Evolutionary conservation across 73 alveolate genomes (phyloP).

Genomic region (Paramecium biaurelia): DNA sequence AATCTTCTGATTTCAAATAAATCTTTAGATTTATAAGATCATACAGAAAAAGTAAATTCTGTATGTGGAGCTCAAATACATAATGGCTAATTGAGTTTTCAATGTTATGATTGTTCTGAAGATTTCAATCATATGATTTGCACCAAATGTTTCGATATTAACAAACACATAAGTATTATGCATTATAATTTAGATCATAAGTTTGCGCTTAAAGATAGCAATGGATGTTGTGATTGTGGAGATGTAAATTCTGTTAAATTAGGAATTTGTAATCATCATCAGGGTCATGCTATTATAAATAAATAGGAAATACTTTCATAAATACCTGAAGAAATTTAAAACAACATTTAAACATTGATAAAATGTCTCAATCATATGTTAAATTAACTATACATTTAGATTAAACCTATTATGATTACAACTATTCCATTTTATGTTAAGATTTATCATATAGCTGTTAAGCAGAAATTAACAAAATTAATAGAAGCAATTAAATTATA

Average conservation of each 20-base stretch:
- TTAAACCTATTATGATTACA: neutral
- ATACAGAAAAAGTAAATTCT: neutral
- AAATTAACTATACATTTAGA: neutral
- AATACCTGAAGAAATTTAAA: neutral
- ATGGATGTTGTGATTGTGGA: neutral
- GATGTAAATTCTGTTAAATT: neutral
- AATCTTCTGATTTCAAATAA: neutral
- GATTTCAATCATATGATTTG: neutral
- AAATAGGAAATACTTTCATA: neutral
- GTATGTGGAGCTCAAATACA: neutral
- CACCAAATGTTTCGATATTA: neutral
- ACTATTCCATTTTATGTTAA: neutral
- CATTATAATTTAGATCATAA: neutral
- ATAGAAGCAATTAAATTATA: neutral
- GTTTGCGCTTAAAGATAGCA: neutral
- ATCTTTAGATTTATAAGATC: neutral
- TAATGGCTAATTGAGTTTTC: neutral
- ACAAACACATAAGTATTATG: neutral
- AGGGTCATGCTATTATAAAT: neutral
- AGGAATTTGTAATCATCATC: neutral
- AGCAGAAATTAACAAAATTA: neutral
- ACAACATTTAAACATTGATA: neutral
- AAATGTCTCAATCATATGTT: neutral
- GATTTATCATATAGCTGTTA: neutral
- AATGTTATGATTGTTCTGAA: neutral